Evolutionary conservation across 1,284 basidiomycete species (phyloP), one percentile per base, ranked within the genome.

Genomic region (Marasmius oreades): DNA sequence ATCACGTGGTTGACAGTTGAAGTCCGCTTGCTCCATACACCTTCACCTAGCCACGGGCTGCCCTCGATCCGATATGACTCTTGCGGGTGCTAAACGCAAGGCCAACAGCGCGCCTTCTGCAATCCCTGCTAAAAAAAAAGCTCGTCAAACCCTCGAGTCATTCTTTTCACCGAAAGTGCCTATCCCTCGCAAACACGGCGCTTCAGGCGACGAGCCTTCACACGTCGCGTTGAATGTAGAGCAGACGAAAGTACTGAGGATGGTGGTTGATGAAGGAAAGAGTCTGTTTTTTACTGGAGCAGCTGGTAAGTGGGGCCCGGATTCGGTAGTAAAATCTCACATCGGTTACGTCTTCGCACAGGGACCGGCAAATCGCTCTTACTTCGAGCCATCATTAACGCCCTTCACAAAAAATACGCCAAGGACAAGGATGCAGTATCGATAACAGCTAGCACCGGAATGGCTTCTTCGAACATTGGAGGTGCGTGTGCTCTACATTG

Each of bases 391-490:
- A 61, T 61, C 16, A 61, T 61, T 34, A 52, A 48, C 33, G 56
- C 44, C 1, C 45, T 58, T 4, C 53, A 52, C 2, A 53, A 56
- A 39, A 58, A 61, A 43, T 55, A 56, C 52, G 52, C 37, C 36
- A 61, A 61, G 24, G 47, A 47, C 16, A 55, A 39, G 24, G 59
- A 61, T 47, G 59, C 59, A 12, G 47, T 61, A 44, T 51, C 59
- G 18, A 56, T 61, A n/a, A 61, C 59, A 8, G 59, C 59, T 6
- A 58, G 57, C 42, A 61, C 59, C 16, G 59, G 59, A 31, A 61
- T 61, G 57, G 59, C 59, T 0, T 88, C 88, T 0, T 86, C 88
- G 61, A 92, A 93, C 67, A 88, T 94, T 53, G 90, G 90, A 11
- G 91, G 92, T 61, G 76, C 42, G 55, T 51, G 47, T 16, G 20